Evolutionary conservation across 257 asterid genomes (phyloP).

Genomic region (Przewalskia tangutica): DNA sequence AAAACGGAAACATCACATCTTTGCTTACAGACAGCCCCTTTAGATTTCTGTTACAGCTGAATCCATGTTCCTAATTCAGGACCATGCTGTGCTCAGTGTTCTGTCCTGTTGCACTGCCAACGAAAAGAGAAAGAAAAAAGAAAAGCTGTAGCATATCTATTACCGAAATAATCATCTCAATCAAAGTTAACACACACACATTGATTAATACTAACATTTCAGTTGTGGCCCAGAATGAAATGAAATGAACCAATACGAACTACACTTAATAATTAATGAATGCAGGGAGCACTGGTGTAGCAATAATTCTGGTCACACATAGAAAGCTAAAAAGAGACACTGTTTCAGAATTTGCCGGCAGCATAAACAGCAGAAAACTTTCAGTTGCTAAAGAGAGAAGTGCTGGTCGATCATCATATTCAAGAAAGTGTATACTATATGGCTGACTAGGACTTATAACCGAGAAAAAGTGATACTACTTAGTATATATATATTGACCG

Average conservation of each 20-base stretch:
- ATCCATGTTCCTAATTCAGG: slow-evolving; percentile 1
- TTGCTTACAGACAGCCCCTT: neutral
- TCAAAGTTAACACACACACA: neutral
- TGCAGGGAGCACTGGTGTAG: neutral
- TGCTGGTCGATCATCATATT: slow-evolving; percentile 2
- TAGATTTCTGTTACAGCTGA: neutral
- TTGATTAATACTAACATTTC: neutral
- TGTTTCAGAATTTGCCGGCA: slow-evolving; percentile 1
- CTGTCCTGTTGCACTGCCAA: neutral
- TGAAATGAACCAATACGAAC: neutral
- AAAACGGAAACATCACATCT: neutral
- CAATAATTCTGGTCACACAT: neutral
- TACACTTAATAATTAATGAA: neutral
- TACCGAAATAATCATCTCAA: neutral
- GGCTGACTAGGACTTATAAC: neutral
- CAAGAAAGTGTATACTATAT: neutral
- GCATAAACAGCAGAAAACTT: neutral
- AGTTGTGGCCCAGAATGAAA: neutral
- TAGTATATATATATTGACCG: neutral
- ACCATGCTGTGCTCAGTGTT: neutral
- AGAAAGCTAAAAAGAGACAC: neutral
- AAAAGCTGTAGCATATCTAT: neutral
- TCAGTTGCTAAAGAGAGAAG: neutral
- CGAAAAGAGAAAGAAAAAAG: neutral
- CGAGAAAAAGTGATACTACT: neutral